Percentiles rank a stretch among this genome's conserved stretches.
phyloP scores from a whole-genome alignment of 495 filamentous ascomycete species.

The Talaromyces liani region DNA sequence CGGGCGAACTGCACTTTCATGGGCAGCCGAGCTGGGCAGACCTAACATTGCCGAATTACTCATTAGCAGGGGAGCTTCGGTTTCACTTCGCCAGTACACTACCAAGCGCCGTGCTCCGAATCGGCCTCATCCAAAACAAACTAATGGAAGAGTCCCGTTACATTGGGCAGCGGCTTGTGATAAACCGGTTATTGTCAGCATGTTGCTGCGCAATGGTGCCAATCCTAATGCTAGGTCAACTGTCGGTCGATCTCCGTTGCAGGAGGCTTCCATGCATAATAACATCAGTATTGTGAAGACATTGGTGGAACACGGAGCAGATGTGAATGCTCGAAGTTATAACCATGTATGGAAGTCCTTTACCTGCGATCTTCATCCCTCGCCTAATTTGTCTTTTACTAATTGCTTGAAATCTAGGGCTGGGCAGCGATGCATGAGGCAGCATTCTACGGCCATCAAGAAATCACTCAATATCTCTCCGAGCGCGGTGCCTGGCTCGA shows the following conservation, averaged over 20 bases:
- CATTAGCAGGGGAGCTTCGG: not conserved
- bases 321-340: not conserved
- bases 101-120: not conserved
- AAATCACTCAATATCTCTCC: not conserved
- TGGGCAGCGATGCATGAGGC: constrained; percentile 1
- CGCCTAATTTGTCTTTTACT: not conserved
- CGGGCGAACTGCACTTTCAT: constrained; percentile 7
- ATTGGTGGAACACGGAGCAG: not conserved
- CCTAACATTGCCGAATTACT: constrained; percentile 3
- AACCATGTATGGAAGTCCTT: not conserved
- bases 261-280: not conserved
- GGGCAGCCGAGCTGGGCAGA: constrained; percentile 1
- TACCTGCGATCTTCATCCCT: not conserved
- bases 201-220: constrained; percentile 5
- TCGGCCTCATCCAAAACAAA: not conserved
- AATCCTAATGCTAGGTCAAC: constrained; percentile 4
- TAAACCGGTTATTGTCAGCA: not conserved
- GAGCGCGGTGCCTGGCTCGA: constrained; percentile 1
- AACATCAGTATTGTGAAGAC: not conserved
- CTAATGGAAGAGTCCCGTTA: not conserved
- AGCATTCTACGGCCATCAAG: not conserved
- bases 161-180: not conserved
- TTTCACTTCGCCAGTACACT: constrained; percentile 5
- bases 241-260: not conserved
- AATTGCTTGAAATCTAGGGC: not conserved